A percentile compares a stretch with the other conserved stretches of the same genome.
Conservation (phyloP, 345 rosid species). For the Sisymbrium altissimum region DNA sequence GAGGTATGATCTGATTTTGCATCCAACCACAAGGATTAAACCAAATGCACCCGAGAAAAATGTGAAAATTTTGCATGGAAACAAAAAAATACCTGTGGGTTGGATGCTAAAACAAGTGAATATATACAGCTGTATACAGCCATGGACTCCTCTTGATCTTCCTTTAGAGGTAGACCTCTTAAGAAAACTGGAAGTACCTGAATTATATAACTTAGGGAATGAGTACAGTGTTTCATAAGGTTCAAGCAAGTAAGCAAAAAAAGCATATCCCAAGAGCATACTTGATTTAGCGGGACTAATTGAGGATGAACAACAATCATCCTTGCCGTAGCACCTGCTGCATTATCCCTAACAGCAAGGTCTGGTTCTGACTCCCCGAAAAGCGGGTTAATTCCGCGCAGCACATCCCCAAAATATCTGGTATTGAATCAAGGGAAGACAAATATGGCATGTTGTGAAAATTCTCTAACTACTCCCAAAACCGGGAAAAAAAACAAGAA, state of each 20-base stretch:
- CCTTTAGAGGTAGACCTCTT: conserved; percentile 89
- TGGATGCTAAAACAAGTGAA: conserved; percentile 74
- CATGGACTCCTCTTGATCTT: conserved; percentile 92
- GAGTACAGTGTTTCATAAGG: conserved; percentile 4
- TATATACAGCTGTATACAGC: conserved; percentile 82
- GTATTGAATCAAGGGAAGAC: conserved; percentile 43
- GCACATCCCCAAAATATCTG: conserved; percentile 76
- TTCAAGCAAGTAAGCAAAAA: not conserved
- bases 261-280: conserved; percentile 24
- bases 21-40: not conserved
- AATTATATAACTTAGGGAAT: conserved; percentile 7
- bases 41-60: not conserved
- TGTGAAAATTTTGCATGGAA: not conserved
- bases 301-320: conserved; percentile 93
- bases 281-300: conserved; percentile 87
- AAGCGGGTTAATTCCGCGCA: conserved; percentile 70
- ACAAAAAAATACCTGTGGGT: conserved; percentile 56
- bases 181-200: conserved; percentile 92
- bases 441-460: not conserved
- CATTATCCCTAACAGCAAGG: conserved; percentile 93
- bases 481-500: too few relatives aligned
- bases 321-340: conserved; percentile 98
- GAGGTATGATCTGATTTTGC: conserved; percentile 62
- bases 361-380: conserved; percentile 96
- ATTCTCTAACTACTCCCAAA: too few relatives aligned